Conservation (phyloP, 176 grass and related monocot genomes). For the Paspalum vaginatum region DNA sequence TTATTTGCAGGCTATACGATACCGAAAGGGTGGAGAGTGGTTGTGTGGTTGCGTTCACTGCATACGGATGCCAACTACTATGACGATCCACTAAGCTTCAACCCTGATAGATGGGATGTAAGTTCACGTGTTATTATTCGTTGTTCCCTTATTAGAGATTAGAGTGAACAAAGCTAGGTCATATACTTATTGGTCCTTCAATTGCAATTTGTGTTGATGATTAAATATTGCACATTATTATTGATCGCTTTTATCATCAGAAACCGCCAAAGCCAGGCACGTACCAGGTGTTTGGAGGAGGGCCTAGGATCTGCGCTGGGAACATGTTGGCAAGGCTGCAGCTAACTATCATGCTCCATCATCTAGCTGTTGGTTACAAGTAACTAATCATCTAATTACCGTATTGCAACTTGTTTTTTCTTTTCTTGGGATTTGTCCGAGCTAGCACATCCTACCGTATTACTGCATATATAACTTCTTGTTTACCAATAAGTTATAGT, state of each 20-base stretch:
- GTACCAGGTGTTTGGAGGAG: conserved; percentile 43
- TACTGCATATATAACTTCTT: background rate
- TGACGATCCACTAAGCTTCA: conserved; percentile 47
- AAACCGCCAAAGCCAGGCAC: conserved; percentile 38
- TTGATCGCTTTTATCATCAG: background rate
- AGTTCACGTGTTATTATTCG: background rate
- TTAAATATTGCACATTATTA: background rate
- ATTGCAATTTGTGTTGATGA: background rate
- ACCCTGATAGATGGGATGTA: conserved; percentile 47
- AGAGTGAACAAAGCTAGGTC: background rate
- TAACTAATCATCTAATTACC: background rate
- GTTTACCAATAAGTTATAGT: too few relatives aligned
- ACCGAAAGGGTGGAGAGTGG: conserved; percentile 42
- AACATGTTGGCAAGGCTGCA: conserved; percentile 48
- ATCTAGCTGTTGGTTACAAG: conserved; percentile 44
- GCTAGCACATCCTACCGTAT: background rate
- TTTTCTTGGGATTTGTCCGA: too few relatives aligned
- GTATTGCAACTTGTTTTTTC: background rate
- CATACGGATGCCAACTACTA: conserved; percentile 45
- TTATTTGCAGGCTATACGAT: conserved; percentile 43
- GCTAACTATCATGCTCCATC: conserved; percentile 38
- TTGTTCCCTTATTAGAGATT: background rate
- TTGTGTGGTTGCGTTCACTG: conserved; percentile 48
- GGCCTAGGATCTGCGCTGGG: conserved; percentile 31
- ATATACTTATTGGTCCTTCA: background rate